Conservation (phyloP, 1,284 basidiomycete species). For the Naganishia liquefaciens region DNA sequence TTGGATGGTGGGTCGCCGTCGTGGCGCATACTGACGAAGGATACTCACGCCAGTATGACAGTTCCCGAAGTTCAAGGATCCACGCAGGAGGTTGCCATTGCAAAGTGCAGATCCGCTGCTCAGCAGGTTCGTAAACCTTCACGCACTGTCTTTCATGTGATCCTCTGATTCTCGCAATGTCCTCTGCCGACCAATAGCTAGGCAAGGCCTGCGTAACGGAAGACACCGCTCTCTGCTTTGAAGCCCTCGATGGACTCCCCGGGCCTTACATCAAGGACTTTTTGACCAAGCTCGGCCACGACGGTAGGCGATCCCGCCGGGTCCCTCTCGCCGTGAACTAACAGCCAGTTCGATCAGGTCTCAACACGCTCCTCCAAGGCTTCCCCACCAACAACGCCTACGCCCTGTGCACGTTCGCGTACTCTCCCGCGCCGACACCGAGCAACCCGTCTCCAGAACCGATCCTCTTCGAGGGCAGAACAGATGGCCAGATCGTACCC, state of each 20-base stretch:
- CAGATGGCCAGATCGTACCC: slow-evolving; percentile 82
- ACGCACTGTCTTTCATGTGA: not conserved
- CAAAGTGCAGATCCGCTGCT: slow-evolving; percentile 83
- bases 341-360: slow-evolving; percentile 57
- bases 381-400: slow-evolving; percentile 79
- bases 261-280: slow-evolving; percentile 98
- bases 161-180: slow-evolving; percentile 1
- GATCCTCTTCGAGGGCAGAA: slow-evolving; percentile 87
- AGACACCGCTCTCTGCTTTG: slow-evolving; percentile 91
- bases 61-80: slow-evolving; percentile 94
- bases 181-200: slow-evolving; percentile 57
- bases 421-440: slow-evolving; percentile 75
- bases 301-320: slow-evolving; percentile 56
- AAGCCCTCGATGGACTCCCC: slow-evolving; percentile 83
- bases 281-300: slow-evolving; percentile 73
- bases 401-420: slow-evolving; percentile 95
- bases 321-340: not conserved
- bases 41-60: not conserved
- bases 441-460: slow-evolving; percentile 55
- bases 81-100: slow-evolving; percentile 83
- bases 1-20: slow-evolving; percentile 46
- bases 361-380: slow-evolving; percentile 82
- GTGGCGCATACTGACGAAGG: not conserved
- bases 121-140: slow-evolving; percentile 61
- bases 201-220: slow-evolving; percentile 90